These are phyloP conservation scores for Cladophialophora chaetospira DNA, from an alignment of 2,329 filamentous ascomycete genomes.

Conservation along the genomic window DNA sequence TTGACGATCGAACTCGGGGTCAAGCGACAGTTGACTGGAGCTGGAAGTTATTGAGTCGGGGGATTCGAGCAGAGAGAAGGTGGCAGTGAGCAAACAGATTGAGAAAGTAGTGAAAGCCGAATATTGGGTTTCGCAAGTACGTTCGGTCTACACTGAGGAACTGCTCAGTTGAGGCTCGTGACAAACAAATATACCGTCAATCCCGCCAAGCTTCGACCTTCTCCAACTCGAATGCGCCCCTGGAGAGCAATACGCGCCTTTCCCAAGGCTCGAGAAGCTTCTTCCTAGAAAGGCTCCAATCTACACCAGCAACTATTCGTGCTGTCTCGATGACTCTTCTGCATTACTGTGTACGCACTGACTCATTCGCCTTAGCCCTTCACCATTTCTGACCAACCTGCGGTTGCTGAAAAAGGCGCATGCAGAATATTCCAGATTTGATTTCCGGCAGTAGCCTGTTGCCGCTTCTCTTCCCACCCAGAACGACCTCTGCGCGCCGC, in stretches of 20 bases:
- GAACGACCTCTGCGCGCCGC: too few relatives aligned
- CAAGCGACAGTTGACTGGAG: background rate
- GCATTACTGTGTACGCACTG: too few relatives aligned
- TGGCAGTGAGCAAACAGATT: background rate
- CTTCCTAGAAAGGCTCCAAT: background rate
- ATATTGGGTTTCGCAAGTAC: too few relatives aligned
- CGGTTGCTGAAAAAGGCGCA: too few relatives aligned
- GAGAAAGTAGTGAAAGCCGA: background rate
- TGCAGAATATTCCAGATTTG: too few relatives aligned
- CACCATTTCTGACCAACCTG: too few relatives aligned
- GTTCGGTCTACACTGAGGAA: too few relatives aligned
- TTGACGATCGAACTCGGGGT: background rate
- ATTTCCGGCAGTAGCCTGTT: too few relatives aligned
- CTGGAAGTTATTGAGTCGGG: background rate
- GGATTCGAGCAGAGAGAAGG: background rate
- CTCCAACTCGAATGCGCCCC: background rate
- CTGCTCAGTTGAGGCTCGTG: slow-evolving; percentile 13
- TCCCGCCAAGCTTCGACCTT: slow-evolving; percentile 5
- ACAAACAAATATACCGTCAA: background rate
- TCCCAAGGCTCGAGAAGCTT: slow-evolving; percentile 4
- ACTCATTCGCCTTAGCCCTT: too few relatives aligned
- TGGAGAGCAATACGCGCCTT: too few relatives aligned
- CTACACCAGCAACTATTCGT: background rate
- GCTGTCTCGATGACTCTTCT: background rate
- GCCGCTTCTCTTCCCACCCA: too few relatives aligned